Evolutionary conservation across 179 eudicot species (phyloP).

Genomic region (Spinacia oleracea): DNA sequence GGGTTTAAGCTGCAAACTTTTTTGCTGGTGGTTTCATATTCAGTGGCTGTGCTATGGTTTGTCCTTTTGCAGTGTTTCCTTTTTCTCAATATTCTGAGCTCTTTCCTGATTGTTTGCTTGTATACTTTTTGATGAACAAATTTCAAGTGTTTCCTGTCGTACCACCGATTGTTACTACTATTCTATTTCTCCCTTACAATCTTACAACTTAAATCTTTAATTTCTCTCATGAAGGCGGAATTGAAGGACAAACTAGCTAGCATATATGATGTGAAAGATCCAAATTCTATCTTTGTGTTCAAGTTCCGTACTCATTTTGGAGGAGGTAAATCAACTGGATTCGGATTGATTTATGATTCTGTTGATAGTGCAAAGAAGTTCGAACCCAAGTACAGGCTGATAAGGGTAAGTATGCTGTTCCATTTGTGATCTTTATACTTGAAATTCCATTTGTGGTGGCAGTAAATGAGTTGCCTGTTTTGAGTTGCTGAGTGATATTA

Average conservation of each 20-base stretch:
- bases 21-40: no score
- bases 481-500: no score
- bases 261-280: slow-evolving; percentile 66
- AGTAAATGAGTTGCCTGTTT: neutral
- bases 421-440: neutral
- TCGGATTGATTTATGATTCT: slow-evolving; percentile 77
- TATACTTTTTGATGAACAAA: neutral
- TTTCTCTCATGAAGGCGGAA: slow-evolving; percentile 38
- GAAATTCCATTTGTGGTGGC: neutral
- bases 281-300: slow-evolving; percentile 66
- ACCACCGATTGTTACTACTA: neutral
- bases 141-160: neutral
- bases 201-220: neutral
- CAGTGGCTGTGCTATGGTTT: no score
- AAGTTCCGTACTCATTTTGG: slow-evolving; percentile 79
- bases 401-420: slow-evolving; percentile 55
- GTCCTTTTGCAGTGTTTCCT: neutral
- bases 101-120: neutral
- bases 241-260: slow-evolving; percentile 63
- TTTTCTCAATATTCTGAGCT: neutral
- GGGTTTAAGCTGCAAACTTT: no score
- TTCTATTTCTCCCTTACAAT: neutral
- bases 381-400: slow-evolving; percentile 80
- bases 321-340: slow-evolving; percentile 88
- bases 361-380: slow-evolving; percentile 83